Evolutionary conservation across 2,329 filamentous ascomycete species (phyloP), one percentile per base, ranked within the genome.

Genomic region (Paramyrothecium sp.): DNA sequence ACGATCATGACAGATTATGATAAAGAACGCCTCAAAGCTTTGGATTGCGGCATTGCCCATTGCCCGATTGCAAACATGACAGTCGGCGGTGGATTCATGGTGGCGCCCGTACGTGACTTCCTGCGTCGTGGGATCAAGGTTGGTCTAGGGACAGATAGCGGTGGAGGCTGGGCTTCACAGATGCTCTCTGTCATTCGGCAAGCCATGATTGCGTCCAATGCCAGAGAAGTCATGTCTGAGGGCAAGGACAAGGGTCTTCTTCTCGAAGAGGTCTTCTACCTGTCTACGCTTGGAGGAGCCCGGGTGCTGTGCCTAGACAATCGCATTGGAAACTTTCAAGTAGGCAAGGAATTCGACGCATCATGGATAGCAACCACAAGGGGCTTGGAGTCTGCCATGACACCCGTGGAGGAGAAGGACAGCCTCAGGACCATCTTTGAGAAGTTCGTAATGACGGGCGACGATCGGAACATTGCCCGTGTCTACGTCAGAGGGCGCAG

Each of bases 51-150:
- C 19, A 75, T 89, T 1, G 84, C 86, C 0, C 86, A 89, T 64
- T 89, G 86, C 57, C 87, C 86, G 0, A 79, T 85, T 2, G 78
- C 85, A 11, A 89, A 89, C 67, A 88, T 86, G 72, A 86, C 83
- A 0, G 78, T 84, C 0, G 82, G 83, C 2, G 83, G 81, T 17
- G 86, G 83, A 20, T 87, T 84, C 71, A 85, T 87, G 85, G 80
- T 81, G 1, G 85, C 84, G 0, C 84, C 81, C 0, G 73, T 89
- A 7, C 77, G 83, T 1, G 78, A 84, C 22, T 86, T 87, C 54
- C 71, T 89, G 5, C 68, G 75, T 1, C 72, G 75, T 2, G 84
- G 79, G 1, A 82, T 89, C 65, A 87, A 88, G 58, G 84, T 89
- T n/a, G 87, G 87, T 0, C 70, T 89, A 0, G 87, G 87, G 0